A percentile compares a stretch with the other conserved stretches of the same genome.
Evolutionary conservation across 1,139 yeast species (phyloP).

Genomic region (Saccharomycopsis crataegensis): DNA sequence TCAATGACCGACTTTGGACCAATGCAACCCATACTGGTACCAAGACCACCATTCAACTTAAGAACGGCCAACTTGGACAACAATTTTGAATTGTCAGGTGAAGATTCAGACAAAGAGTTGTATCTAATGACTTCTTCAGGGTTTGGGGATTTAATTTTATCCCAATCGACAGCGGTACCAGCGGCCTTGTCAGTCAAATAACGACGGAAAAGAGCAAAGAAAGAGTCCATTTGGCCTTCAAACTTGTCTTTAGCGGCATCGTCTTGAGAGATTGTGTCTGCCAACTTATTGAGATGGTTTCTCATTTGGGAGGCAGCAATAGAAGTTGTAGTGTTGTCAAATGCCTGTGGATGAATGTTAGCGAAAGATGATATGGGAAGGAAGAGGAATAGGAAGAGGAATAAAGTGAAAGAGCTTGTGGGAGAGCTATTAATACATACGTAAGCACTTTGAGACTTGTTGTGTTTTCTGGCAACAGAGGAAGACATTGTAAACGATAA

Average conservation of each 20-base stretch:
- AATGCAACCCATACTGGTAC: slow-evolving; percentile 99
- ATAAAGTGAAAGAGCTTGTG: background rate
- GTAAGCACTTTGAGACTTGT: slow-evolving; percentile 64
- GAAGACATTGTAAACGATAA: background rate
- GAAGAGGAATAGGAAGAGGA: background rate
- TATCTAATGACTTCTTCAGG: slow-evolving; percentile 86
- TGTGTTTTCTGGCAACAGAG: slow-evolving; percentile 46
- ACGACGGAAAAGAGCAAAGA: slow-evolving; percentile 88
- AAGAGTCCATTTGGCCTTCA: slow-evolving; percentile 91
- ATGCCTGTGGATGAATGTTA: slow-evolving; percentile 44
- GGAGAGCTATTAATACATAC: slow-evolving; percentile 30
- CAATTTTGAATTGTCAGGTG: slow-evolving; percentile 35
- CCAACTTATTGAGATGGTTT: slow-evolving; percentile 82
- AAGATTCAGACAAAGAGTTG: slow-evolving; percentile 33
- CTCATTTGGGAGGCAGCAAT: slow-evolving; percentile 98
- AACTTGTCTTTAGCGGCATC: slow-evolving; percentile 52
- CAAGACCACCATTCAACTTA: slow-evolving; percentile 95
- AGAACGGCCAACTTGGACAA: slow-evolving; percentile 86
- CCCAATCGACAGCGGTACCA: slow-evolving; percentile 87
- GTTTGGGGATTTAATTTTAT: slow-evolving; percentile 83
- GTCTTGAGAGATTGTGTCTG: slow-evolving; percentile 64
- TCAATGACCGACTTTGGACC: slow-evolving; percentile 98
- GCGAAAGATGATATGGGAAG: slow-evolving; percentile 2
- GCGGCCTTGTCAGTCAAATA: slow-evolving; percentile 85
- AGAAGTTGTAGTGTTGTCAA: slow-evolving; percentile 90